Conservation (phyloP, 129 eudicot genomes). For the Smallanthus sonchifolius region DNA sequence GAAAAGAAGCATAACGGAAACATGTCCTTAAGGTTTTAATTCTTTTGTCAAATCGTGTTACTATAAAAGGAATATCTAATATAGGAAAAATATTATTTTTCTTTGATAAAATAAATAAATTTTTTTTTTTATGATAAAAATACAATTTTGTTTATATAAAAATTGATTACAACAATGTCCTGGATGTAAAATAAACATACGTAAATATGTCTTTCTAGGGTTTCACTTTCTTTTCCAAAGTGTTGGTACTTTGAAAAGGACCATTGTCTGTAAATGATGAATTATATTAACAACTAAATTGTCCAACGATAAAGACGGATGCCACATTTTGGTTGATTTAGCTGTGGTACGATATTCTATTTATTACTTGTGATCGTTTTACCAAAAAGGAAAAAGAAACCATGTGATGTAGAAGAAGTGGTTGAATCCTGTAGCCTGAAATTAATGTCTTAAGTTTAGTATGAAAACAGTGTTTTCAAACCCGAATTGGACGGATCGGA, state of each 20-base stretch:
- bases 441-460: too few species aligned
- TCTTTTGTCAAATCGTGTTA: background rate
- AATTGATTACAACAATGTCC: too few species aligned
- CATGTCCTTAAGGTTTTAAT: conserved; percentile 1
- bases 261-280: background rate
- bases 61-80: too few species aligned
- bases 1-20: background rate
- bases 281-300: background rate
- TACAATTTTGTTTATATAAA: too few species aligned
- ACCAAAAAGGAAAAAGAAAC: background rate
- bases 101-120: too few species aligned
- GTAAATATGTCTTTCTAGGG: background rate
- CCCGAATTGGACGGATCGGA: too few species aligned
- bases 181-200: too few species aligned
- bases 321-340: background rate
- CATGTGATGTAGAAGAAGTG: background rate
- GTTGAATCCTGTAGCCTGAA: too few species aligned
- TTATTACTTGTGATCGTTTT: background rate
- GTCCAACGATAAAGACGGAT: background rate
- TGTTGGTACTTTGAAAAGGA: background rate
- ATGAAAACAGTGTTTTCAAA: too few species aligned
- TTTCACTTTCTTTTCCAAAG: background rate
- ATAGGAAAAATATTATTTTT: too few species aligned
- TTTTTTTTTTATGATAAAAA: too few species aligned
- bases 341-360: background rate